Evolutionary conservation across 2,329 filamentous ascomycete species (phyloP).

Genomic region (Xylaria sp.): DNA sequence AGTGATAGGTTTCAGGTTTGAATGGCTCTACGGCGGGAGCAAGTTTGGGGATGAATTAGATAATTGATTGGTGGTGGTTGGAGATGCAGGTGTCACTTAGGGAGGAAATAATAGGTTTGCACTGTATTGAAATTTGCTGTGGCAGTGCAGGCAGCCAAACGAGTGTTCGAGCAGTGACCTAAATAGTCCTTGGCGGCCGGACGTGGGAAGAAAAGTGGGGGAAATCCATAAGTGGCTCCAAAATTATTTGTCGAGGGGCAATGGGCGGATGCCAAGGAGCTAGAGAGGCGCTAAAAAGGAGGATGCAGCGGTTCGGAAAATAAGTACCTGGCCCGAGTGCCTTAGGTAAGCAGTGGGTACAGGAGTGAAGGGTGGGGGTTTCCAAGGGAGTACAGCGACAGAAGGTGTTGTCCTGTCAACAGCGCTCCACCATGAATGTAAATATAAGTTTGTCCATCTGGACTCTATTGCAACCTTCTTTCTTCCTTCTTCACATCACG

Average conservation of each 20-base stretch:
- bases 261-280: not conserved
- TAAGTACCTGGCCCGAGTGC: not conserved
- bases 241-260: not conserved
- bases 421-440: slow-evolving; percentile 46
- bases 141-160: slow-evolving; percentile 11
- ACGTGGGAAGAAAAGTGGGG: slow-evolving; percentile 4
- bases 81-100: not conserved
- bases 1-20: not conserved
- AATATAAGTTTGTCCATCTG: slow-evolving; percentile 42
- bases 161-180: not conserved
- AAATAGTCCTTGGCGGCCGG: not conserved
- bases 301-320: not conserved
- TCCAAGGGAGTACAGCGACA: not conserved
- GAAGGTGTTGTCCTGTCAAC: slow-evolving; percentile 36
- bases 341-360: not conserved
- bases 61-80: slow-evolving; percentile 4
- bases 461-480: slow-evolving; percentile 36
- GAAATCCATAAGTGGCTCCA: not conserved
- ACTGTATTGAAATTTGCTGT: not conserved
- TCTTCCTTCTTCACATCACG: slow-evolving; percentile 43
- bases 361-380: not conserved
- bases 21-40: not conserved
- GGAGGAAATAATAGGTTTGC: not conserved
- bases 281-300: not conserved
- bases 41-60: slow-evolving; percentile 5